These are phyloP conservation scores for Phytophthora meadii DNA, from an alignment of 352 stramenopile species.

Conservation along the genomic window DNA sequence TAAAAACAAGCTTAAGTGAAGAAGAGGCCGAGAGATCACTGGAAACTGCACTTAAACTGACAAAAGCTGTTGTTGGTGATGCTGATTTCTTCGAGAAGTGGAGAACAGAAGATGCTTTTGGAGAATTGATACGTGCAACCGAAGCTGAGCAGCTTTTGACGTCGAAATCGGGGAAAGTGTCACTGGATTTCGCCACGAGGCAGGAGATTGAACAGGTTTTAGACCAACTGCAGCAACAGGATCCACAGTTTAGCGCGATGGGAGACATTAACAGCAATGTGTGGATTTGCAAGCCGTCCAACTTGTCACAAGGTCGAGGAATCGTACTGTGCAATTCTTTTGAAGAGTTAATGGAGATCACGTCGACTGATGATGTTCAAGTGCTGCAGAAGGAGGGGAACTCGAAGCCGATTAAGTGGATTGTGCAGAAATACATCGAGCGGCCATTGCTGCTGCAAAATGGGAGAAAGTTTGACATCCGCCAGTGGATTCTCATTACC, in stretches of 20 bases:
- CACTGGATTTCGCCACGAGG: slow-evolving; percentile 3
- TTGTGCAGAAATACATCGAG: slow-evolving; percentile 91
- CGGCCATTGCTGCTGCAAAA: slow-evolving; percentile 64
- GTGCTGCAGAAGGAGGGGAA: slow-evolving; percentile 4
- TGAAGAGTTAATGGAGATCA: slow-evolving; percentile 36
- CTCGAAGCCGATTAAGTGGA: slow-evolving; percentile 34
- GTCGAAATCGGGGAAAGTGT: not conserved
- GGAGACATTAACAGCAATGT: slow-evolving; percentile 40
- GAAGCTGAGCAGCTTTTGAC: slow-evolving; percentile 1
- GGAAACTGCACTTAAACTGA: slow-evolving; percentile 9
- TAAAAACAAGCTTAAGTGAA: slow-evolving; percentile 33
- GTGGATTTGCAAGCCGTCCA: slow-evolving; percentile 86
- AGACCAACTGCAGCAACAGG: slow-evolving; percentile 27
- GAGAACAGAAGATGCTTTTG: slow-evolving; percentile 11
- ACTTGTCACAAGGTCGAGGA: slow-evolving; percentile 75
- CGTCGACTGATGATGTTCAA: not conserved
- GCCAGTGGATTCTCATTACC: slow-evolving; percentile 87
- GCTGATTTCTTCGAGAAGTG: slow-evolving; percentile 19
- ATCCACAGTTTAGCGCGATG: slow-evolving; percentile 57
- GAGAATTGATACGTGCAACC: not conserved
- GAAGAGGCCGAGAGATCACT: not conserved
- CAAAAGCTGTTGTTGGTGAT: not conserved
- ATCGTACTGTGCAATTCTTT: slow-evolving; percentile 62
- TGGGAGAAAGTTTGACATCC: slow-evolving; percentile 85
- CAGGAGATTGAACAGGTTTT: slow-evolving; percentile 26